A percentile compares a stretch with the other conserved stretches of the same genome.
Evolutionary conservation across 2,329 filamentous ascomycete genomes (phyloP).

Genomic region (Cytospora leucostoma): DNA sequence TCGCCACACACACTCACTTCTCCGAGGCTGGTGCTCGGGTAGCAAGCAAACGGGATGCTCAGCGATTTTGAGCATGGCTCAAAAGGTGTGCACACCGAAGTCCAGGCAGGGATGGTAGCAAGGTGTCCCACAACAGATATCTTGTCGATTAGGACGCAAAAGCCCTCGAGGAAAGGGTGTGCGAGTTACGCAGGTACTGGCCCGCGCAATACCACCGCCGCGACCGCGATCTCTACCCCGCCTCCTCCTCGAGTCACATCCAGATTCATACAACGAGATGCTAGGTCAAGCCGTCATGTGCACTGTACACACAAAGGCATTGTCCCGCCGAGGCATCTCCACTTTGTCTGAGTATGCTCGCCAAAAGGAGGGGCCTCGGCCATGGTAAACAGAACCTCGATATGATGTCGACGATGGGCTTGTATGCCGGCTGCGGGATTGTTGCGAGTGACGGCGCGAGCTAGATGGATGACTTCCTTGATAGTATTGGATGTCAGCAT

Average conservation of each 20-base stretch:
- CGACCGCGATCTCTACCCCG: constrained; percentile 9
- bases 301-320: background rate
- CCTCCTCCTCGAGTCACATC: constrained; percentile 5
- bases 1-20: background rate
- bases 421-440: background rate
- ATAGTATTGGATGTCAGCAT: background rate
- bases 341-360: constrained; percentile 4
- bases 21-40: background rate
- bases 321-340: constrained; percentile 2
- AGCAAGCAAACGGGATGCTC: background rate
- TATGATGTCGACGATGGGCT: background rate
- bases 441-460: constrained; percentile 10
- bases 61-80: constrained; percentile 2
- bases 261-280: constrained; percentile 4
- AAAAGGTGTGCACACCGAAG: background rate
- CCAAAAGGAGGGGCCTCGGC: constrained; percentile 13
- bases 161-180: background rate
- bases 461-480: background rate
- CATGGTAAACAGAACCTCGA: constrained; percentile 5
- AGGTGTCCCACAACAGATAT: constrained; percentile 3
- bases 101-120: background rate
- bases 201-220: constrained; percentile 9
- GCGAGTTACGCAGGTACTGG: constrained; percentile 6
- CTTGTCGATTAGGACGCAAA: constrained; percentile 5
- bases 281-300: background rate